Base-by-base conservation (phyloP, 768 basidiomycete genomes). In the Epithele typhae region DNA sequence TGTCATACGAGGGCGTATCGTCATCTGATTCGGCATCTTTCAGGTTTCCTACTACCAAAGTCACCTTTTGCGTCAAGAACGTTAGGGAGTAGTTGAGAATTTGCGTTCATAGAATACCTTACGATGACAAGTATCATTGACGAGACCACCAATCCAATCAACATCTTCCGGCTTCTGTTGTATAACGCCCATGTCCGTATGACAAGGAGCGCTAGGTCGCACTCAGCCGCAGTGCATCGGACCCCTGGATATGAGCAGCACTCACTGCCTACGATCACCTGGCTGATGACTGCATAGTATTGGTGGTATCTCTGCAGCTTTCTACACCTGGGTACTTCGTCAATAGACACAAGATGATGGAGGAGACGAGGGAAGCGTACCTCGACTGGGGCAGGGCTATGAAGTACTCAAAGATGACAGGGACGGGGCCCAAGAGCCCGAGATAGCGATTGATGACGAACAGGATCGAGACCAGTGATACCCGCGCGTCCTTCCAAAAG, bases 401-500 rank as follows among this genome's bases (percentile, higher is more conserved):
- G n/a, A 51, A 54, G 32, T 25, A 32, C 23, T 51, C 49, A 7
- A 54, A 12, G 6, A 43, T 14, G 11, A 61, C 33, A 2, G 59
- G 61, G 4, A 57, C 15, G 18, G 56, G 47, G 7, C 58, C 59
- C 7, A 59, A 14, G 24, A 61, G 22, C 12, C 55, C 53, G 6
- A 46, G 15, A 24, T 63, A 63, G 11, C 62, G 56, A 36, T 56
- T 56, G 18, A 48, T 19, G 9, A 62, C 47, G 38, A 60, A 63
- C 2, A 60, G 5, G 10, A 36, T 3, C 10, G 57, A 59, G 5
- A 43, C 50, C 37, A 41, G 51, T 10, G 44, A 52, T 49, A 52
- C 24, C 36, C 25, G 48, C 11, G 27, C 50, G 21, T 5, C n/a
- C 8, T 40, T 52, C 78, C 78, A 79, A 57, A 73, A 74, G n/a